phyloP scores from a whole-genome alignment of 2,329 filamentous ascomycete genomes.

The Hansfordia pulvinata region DNA sequence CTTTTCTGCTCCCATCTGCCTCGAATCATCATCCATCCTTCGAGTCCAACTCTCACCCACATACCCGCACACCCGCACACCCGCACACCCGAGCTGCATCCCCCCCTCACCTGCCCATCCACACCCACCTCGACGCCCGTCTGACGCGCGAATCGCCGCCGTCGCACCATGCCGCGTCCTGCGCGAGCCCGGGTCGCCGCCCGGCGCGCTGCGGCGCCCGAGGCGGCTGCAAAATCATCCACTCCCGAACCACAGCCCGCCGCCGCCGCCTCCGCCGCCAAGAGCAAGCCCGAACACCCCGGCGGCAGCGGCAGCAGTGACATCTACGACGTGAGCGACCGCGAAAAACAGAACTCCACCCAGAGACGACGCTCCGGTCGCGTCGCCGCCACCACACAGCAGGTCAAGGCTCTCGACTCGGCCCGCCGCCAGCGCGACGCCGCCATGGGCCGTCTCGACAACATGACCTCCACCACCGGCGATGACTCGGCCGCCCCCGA shows the following conservation, averaged over 20 bases:
- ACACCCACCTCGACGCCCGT: too few species aligned
- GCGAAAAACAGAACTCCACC: slow-evolving; percentile 13
- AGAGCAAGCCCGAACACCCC: slow-evolving; percentile 1
- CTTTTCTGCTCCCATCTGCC: too few species aligned
- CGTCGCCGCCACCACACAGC: slow-evolving; percentile 6
- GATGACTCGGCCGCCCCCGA: slow-evolving; percentile 5
- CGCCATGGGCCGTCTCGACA: slow-evolving; percentile 16
- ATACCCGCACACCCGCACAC: too few species aligned
- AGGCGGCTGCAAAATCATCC: not conserved
- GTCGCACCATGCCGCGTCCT: slow-evolving; percentile 1
- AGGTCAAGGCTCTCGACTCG: slow-evolving; percentile 8
- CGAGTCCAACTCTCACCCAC: too few species aligned
- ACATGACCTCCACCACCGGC: slow-evolving; percentile 15
- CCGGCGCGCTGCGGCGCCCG: not conserved
- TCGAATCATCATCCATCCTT: too few species aligned
- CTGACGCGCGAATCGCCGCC: too few species aligned
- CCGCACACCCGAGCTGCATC: too few species aligned
- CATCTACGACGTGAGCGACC: slow-evolving; percentile 18
- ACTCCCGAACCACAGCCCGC: too few species aligned
- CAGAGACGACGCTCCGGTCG: slow-evolving; percentile 11
- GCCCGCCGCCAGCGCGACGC: slow-evolving; percentile 15
- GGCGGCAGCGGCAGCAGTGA: slow-evolving; percentile 10
- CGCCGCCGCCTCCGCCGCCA: not conserved
- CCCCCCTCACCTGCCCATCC: too few species aligned
- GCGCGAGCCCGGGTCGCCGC: slow-evolving; percentile 1